Evolutionary conservation across 2,329 filamentous ascomycete genomes (phyloP), one percentile per base, ranked within the genome.

Genomic region (Ophiostoma australiae): DNA sequence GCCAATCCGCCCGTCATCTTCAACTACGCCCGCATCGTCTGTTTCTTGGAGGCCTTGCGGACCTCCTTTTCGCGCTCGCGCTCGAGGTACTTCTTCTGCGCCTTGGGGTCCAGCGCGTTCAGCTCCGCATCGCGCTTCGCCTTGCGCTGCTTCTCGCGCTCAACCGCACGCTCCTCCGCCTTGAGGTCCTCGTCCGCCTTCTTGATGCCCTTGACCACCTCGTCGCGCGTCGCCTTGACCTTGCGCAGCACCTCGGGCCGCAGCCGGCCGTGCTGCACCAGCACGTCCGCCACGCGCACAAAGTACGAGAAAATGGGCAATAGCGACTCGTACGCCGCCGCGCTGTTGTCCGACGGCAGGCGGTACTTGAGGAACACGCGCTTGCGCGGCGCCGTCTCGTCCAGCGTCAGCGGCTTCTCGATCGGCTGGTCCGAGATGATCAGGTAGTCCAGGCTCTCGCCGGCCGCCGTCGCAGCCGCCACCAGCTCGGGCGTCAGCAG

Each of bases 341-440:
- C 20, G 80, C 85, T 84, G 79, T 88, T 85, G 76, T 84, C 80
- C 2, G 86, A 84, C 6, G 89, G 89, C 39, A 92, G 86, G 73
- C 93, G 85, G 79, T 90, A 90, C 74, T 89, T 90, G 75, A 98
- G 86, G 80, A 90, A 90, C 75, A 97, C 81, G 77, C 94, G 93
- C 85, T 99, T 99, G 82, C 90, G 90, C 37, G 94, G 91, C 69
- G 83, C 80, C 44, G 91, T 91, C 78, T 98, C 94, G 73, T 97
- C 90, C 77, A 98, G 85, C 92, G 89, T 96, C 78, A 84, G 86
- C 70, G 95, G 95, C 82, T 92, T 93, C 76, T 97, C 93, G 70
- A 89, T 82, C 48, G 94, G 93, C 81, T 97, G 93, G 79, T 99
- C 95, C 27, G 90, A 91, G 69, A 98, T 84, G 77, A 99, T 91